Percentiles rank a stretch among this genome's conserved stretches.
Evolutionary conservation across 2,329 filamentous ascomycete genomes (phyloP).

Genomic region (Sporothrix humicola): DNA sequence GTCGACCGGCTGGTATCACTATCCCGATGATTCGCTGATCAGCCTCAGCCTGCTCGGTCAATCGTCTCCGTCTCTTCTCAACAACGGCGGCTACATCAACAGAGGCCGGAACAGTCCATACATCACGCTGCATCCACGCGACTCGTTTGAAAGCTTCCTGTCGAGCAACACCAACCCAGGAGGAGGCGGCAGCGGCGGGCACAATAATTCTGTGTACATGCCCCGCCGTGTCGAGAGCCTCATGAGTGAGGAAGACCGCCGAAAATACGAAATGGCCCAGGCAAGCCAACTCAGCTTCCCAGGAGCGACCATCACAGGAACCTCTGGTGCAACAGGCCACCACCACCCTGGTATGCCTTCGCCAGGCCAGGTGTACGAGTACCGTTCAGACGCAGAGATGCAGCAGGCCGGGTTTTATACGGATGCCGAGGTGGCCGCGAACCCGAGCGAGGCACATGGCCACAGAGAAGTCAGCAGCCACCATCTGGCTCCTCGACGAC

Average conservation of each 20-base stretch:
- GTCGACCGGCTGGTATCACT: constrained; percentile 71
- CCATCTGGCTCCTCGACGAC: constrained; percentile 20
- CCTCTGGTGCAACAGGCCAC: constrained; percentile 23
- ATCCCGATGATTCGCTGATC: constrained; percentile 69
- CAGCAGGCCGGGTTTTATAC: constrained; percentile 51
- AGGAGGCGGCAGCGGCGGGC: not conserved
- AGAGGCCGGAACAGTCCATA: constrained; percentile 38
- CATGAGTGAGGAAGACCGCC: constrained; percentile 77
- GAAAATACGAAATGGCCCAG: constrained; percentile 74
- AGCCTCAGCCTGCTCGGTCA: constrained; percentile 54
- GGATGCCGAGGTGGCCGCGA: constrained; percentile 39
- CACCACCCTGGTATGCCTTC: constrained; percentile 45
- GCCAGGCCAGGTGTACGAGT: constrained; percentile 56
- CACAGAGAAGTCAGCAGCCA: constrained; percentile 9
- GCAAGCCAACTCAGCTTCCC: constrained; percentile 54
- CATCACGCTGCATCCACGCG: constrained; percentile 58
- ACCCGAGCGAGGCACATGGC: constrained; percentile 22
- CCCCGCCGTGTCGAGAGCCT: constrained; percentile 74
- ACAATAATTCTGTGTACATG: constrained; percentile 63
- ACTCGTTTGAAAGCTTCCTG: constrained; percentile 70
- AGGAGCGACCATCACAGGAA: constrained; percentile 40
- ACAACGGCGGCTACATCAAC: constrained; percentile 39
- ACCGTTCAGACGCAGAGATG: constrained; percentile 52
- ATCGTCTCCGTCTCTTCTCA: constrained; percentile 37
- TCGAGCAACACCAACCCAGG: constrained; percentile 58